Conservation (phyloP, 1,139 yeast species). For the Protomyces inundatus region DNA sequence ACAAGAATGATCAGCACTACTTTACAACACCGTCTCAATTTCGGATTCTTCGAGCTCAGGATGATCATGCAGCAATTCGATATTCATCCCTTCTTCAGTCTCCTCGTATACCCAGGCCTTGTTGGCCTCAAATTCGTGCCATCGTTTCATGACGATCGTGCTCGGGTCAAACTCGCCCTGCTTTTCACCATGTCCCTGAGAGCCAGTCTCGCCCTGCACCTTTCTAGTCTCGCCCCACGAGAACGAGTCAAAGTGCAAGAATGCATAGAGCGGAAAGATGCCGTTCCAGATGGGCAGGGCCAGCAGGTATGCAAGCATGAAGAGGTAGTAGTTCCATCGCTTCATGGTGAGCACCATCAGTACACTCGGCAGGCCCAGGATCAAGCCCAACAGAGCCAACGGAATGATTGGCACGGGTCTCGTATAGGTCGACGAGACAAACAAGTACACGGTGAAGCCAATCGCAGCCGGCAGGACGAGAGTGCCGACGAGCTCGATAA, state of each 20-base stretch:
- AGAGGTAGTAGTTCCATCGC: constrained; percentile 63
- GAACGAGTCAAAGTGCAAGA: constrained; percentile 96
- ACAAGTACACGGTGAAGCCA: constrained; percentile 75
- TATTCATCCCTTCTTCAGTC: no score
- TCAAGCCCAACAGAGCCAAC: constrained; percentile 67
- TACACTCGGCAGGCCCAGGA: constrained; percentile 85
- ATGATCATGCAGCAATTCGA: no score
- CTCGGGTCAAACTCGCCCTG: constrained; percentile 88
- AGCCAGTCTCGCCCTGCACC: constrained; percentile 59
- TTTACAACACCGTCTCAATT: no score
- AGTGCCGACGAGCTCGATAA: constrained; percentile 83
- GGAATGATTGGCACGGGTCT: constrained; percentile 79
- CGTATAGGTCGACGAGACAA: constrained; percentile 69
- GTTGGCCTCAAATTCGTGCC: constrained; percentile 89
- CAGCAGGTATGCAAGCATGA: constrained; percentile 73
- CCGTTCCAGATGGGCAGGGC: constrained; percentile 96
- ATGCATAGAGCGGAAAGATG: constrained; percentile 56
- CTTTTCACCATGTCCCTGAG: constrained; percentile 59
- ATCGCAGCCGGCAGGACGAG: constrained; percentile 90
- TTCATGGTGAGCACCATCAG: constrained; percentile 86
- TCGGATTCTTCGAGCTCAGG: no score
- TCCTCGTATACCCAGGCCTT: neutral
- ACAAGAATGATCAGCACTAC: neutral
- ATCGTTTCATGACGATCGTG: constrained; percentile 78
- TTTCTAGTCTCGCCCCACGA: constrained; percentile 98